These are phyloP conservation scores for Ustilago crameri DNA, from an alignment of 1,284 basidiomycete species.

Conservation along the genomic window DNA sequence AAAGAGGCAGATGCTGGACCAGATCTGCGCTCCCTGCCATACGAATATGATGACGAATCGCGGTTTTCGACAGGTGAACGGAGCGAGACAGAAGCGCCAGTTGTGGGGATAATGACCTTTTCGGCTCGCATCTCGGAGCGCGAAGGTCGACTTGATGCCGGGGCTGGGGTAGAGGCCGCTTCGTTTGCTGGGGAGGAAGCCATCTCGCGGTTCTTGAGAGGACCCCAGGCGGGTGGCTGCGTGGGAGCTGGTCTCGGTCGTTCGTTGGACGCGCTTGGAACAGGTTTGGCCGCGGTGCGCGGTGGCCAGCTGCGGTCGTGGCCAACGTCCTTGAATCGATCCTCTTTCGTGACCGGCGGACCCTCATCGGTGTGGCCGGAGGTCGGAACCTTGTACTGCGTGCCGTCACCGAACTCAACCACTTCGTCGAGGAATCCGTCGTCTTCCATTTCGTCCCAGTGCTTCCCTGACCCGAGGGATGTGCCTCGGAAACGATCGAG, in stretches of 20 bases:
- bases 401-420: conserved; percentile 66
- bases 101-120: conserved; percentile 48
- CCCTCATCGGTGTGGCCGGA: conserved; percentile 28
- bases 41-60: conserved; percentile 18
- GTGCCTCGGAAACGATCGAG: conserved; percentile 65
- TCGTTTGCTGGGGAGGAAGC: conserved; percentile 18
- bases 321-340: conserved; percentile 61
- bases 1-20: conserved; percentile 19
- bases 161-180: conserved; percentile 2
- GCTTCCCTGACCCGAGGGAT: conserved; percentile 52
- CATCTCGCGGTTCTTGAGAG: conserved; percentile 27
- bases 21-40: conserved; percentile 38
- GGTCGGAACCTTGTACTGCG: conserved; percentile 63
- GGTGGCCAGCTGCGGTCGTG: conserved; percentile 64
- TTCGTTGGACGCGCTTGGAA: conserved; percentile 8
- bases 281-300: conserved; percentile 13
- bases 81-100: conserved; percentile 46
- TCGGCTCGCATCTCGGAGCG: conserved; percentile 41
- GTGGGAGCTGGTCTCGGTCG: conserved; percentile 19
- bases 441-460: conserved; percentile 67
- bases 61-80: conserved; percentile 44
- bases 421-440: conserved; percentile 64
- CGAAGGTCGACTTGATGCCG: conserved; percentile 16
- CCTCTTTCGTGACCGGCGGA: conserved; percentile 58
- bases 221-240: conserved; percentile 27